Evolutionary conservation across 805 yeast species (phyloP).

Genomic region (Yamadazyma kitorensis): DNA sequence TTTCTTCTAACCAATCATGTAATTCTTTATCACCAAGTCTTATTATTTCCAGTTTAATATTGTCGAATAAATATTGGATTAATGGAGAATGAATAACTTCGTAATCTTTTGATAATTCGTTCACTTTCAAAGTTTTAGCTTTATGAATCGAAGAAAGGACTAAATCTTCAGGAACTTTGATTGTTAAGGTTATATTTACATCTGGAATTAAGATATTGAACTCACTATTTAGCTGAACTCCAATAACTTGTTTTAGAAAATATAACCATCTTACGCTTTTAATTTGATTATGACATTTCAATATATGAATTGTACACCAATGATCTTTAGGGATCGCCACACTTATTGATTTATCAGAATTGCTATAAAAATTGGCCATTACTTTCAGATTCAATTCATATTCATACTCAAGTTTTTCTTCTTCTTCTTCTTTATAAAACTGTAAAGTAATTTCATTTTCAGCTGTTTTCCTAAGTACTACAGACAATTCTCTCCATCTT

Average conservation of each 20-base stretch:
- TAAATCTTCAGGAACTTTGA: slow-evolving; percentile 45
- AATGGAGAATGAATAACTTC: slow-evolving; percentile 19
- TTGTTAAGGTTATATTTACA: slow-evolving; percentile 40
- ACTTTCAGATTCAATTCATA: slow-evolving; percentile 18
- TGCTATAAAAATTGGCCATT: slow-evolving; percentile 54
- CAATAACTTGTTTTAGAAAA: slow-evolving; percentile 50
- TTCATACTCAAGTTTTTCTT: slow-evolving; percentile 19
- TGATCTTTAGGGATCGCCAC: slow-evolving; percentile 27
- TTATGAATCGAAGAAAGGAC: slow-evolving; percentile 15
- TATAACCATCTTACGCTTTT: slow-evolving; percentile 64
- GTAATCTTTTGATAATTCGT: slow-evolving; percentile 21
- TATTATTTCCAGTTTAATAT: slow-evolving; percentile 31
- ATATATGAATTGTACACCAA: slow-evolving; percentile 40
- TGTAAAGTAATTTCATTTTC: slow-evolving; percentile 50
- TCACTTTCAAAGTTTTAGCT: not conserved
- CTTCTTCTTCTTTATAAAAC: slow-evolving; percentile 49
- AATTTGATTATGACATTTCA: slow-evolving; percentile 51
- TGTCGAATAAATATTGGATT: slow-evolving; percentile 38
- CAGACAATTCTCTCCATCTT: slow-evolving; percentile 77
- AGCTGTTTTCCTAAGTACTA: slow-evolving; percentile 67
- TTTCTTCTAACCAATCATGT: slow-evolving; percentile 20
- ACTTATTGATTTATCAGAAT: slow-evolving; percentile 68
- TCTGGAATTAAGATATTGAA: slow-evolving; percentile 45
- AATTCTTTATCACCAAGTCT: slow-evolving; percentile 1
- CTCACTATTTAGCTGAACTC: slow-evolving; percentile 23